Conservation (phyloP, 306 rosid genomes). For the Notholithocarpus densiflorus region DNA sequence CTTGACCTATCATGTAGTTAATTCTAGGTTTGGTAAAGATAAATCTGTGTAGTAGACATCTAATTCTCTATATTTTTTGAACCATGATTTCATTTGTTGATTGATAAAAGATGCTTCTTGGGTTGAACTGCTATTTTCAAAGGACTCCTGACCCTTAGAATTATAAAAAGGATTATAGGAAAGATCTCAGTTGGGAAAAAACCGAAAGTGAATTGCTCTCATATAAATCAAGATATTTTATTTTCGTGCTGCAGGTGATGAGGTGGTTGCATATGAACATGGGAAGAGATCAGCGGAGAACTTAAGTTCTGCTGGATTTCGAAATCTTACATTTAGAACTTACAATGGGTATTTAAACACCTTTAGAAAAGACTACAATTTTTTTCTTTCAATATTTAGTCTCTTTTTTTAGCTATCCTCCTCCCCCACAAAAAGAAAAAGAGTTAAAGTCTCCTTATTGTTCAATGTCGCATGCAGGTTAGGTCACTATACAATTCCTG, state of each 20-base stretch:
- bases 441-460: neutral
- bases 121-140: neutral
- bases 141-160: too few relatives aligned
- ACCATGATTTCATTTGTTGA: neutral
- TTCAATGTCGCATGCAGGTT: conserved; percentile 49
- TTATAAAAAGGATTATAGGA: too few relatives aligned
- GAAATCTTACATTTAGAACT: conserved; percentile 70
- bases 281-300: conserved; percentile 83
- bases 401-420: neutral
- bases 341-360: conserved; percentile 58
- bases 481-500: conserved; percentile 91
- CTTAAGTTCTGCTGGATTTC: conserved; percentile 74
- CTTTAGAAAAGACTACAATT: neutral
- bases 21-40: neutral
- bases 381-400: conserved; percentile 13
- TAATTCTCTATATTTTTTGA: neutral
- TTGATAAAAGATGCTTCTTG: neutral
- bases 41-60: neutral
- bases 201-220: neutral
- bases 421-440: too few relatives aligned
- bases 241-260: conserved; percentile 59
- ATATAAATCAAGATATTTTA: neutral
- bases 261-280: conserved; percentile 66
- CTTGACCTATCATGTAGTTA: too few relatives aligned
- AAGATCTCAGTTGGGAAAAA: neutral